Evolutionary conservation across 73 alveolate species (phyloP), one percentile per base, ranked within the genome.

Genomic region (Paramecium octaurelia): DNA sequence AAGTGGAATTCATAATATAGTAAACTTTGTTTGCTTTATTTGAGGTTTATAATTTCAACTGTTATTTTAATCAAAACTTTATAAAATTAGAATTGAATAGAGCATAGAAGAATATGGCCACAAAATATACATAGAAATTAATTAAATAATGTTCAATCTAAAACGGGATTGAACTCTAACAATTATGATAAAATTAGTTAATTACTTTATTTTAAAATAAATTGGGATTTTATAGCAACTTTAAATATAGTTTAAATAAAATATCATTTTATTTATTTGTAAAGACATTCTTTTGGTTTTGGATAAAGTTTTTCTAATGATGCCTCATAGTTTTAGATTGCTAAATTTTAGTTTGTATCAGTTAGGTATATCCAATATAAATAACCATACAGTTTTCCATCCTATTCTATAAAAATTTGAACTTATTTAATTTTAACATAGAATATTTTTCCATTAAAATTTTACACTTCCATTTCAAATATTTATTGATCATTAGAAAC

Each of bases 311-410:
- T 14, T 8, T 80, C 91, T 27, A 80, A 44, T n/a, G 2, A 11
- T 12, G 23, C 24, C 16, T 46, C 38, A 44, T 46, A 40, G n/a
- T 80, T 80, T 23, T 80, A 20, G 20, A 42, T 43, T 21, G 91
- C 70, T 35, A 44, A 18, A 23, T 48, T 43, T 46, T 40, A 11
- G 16, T 40, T 24, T 6, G 75, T 23, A 38, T 80, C 70, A 42
- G 75, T 80, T 35, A 31, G 16, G 31, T 80, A 80, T 10, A 80
- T 80, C 91, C 91, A 80, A 80, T 24, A 80, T 10, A 80, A 12
- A 31, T 40, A 14, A 2, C 70, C 46, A 80, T 80, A 48, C 34
- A 42, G 27, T 80, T 80, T 18, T 24, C 73, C 73, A 6, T 80
- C 75, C 24, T 21, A 8, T 44, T 31, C 57, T 21, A 44, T 18